Base-by-base conservation (phyloP, 805 yeast species). In the Candida stauntonica region DNA sequence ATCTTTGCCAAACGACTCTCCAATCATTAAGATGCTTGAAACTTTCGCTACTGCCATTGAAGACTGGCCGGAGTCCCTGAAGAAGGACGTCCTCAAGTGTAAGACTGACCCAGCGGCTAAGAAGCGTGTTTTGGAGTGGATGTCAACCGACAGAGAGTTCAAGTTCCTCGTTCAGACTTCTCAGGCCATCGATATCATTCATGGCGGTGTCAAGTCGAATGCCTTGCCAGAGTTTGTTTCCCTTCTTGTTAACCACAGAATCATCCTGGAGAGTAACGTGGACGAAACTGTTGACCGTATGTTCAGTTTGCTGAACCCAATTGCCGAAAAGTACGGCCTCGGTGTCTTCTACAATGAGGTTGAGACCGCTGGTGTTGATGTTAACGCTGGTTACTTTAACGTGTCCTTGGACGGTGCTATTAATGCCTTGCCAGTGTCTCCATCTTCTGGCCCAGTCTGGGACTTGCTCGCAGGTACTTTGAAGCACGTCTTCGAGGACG, bases 121-220 rank as follows among this genome's bases (percentile, higher is more conserved):
- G 37, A 31, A 52, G 7, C 43, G 45, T n/a, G 70, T 72, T 3
- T 12, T 66, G 35, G 42, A 51, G 15, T 47, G 43, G 44, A 51
- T 52, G 32, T 43, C 38, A 6, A 23, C 33, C 6, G 39, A 41
- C 13, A 38, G 36, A 20, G 29, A 36, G 14, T 31, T 42, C 17
- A 44, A 41, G 31, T 47, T 41, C 31, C 33, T 49, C 27, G 46
- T 49, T 9, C 43, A 42, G 31, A 50, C 51, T 17, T 44, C 54
- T 5, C 58, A 54, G 35, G 58, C 58, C 8, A 30, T 54, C 26
- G 57, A 54, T 35, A 42, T 52, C 17, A 67, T 86, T 42, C 54
- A 61, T 11, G 93, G 93, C 20, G 95, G 94, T 31, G 72, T 78
- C 41, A 85, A 85, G 60, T 69, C 80, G 18, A 85, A 85, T 53